A percentile compares a stretch with the other conserved stretches of the same genome.
phyloP scores from a whole-genome alignment of 2,329 filamentous ascomycete genomes.

The Chalaropsis thielavioides region DNA sequence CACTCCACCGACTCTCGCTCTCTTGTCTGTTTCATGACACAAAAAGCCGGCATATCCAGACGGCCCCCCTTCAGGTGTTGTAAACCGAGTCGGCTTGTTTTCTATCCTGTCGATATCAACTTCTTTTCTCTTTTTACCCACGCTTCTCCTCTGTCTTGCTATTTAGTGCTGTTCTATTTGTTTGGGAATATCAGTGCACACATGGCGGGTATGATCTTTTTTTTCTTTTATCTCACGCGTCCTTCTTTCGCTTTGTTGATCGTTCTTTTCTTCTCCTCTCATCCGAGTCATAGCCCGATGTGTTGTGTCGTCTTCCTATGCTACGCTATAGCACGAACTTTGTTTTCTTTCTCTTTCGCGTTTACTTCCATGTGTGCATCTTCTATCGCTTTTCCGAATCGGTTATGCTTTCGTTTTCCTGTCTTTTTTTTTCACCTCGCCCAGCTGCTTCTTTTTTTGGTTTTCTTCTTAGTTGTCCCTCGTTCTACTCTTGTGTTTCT shows the following conservation, averaged over 20 bases:
- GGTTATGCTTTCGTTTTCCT: background rate
- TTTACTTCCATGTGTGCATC: too few species aligned
- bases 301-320: too few species aligned
- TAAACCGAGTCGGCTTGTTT: background rate
- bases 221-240: background rate
- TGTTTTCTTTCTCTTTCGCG: too few species aligned
- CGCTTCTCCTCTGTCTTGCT: constrained; percentile 1
- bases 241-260: background rate
- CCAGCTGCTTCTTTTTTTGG: constrained; percentile 5
- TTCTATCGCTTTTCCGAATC: too few species aligned
- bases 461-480: constrained; percentile 17
- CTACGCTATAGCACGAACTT: too few species aligned
- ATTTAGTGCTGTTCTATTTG: constrained; percentile 12
- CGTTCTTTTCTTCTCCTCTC: background rate
- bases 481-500: constrained; percentile 13
- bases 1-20: too few species aligned
- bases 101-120: background rate
- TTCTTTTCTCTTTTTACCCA: constrained; percentile 3
- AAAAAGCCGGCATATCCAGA: background rate
- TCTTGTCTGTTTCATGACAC: background rate
- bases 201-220: background rate
- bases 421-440: constrained; percentile 7
- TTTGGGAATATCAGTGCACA: constrained; percentile 14
- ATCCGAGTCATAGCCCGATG: too few species aligned
- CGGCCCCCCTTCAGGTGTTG: too few species aligned